Conservation (phyloP, 1,284 basidiomycete genomes). For the Exsudoporus floridanus region DNA sequence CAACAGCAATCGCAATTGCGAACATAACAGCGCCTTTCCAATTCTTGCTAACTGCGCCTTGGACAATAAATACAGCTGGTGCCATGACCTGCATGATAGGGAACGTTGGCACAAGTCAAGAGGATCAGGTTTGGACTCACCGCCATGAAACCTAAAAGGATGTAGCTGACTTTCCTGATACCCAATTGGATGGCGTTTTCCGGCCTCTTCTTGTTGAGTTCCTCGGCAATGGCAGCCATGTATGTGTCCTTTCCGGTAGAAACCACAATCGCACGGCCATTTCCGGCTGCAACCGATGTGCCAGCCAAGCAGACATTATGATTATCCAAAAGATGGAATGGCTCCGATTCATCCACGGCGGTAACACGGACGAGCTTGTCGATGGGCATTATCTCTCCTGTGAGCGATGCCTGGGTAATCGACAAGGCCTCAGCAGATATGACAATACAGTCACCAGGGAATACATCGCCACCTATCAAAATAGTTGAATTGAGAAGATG, state of each 20-base stretch:
- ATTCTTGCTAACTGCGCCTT: constrained; percentile 34
- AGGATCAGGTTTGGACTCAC: constrained; percentile 15
- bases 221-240: constrained; percentile 35
- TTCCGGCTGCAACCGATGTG: constrained; percentile 33
- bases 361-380: constrained; percentile 24
- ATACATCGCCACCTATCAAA: constrained; percentile 31
- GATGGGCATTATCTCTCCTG: constrained; percentile 33
- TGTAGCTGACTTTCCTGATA: constrained; percentile 36
- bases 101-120: not conserved
- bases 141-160: constrained; percentile 32
- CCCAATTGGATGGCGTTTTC: constrained; percentile 32
- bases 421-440: constrained; percentile 33
- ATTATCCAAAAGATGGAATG: constrained; percentile 31
- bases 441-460: constrained; percentile 34
- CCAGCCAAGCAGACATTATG: constrained; percentile 33
- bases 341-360: constrained; percentile 19
- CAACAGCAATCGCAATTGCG: constrained; percentile 32
- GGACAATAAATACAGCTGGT: constrained; percentile 30
- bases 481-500: not conserved
- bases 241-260: constrained; percentile 35
- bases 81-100: constrained; percentile 28
- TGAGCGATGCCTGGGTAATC: constrained; percentile 32
- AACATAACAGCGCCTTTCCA: constrained; percentile 35
- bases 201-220: constrained; percentile 32
- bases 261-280: constrained; percentile 31